Conservation (phyloP, 1,284 basidiomycete genomes). For the Coriolopsis trogii region DNA sequence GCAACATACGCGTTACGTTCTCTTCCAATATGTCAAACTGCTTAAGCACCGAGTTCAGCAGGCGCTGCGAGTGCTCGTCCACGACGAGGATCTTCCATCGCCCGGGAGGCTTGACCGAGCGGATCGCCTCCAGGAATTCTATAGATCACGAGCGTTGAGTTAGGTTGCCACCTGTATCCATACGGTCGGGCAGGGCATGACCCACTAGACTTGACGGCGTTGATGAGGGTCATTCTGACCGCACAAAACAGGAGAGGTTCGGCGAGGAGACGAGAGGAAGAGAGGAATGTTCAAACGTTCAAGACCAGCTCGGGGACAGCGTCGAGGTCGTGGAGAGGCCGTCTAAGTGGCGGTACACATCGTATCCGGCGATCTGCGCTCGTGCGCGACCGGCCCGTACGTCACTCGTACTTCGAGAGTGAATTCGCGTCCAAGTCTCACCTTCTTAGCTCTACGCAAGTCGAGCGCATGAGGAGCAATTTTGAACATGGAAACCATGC, state of each 20-base stretch:
- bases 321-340: background rate
- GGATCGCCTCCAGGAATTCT: slow-evolving; percentile 83
- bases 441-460: no score
- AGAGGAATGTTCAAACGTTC: background rate
- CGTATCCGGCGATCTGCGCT: slow-evolving; percentile 24
- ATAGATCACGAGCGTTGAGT: slow-evolving; percentile 3
- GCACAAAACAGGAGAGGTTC: background rate
- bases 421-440: no score
- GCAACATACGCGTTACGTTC: slow-evolving; percentile 86
- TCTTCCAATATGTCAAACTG: slow-evolving; percentile 92
- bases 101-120: slow-evolving; percentile 78
- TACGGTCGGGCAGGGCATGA: background rate
- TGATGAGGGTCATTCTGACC: slow-evolving; percentile 51
- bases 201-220: slow-evolving; percentile 56
- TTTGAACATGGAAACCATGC: no score
- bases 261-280: background rate
- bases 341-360: slow-evolving; percentile 16
- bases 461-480: no score
- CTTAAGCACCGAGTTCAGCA: slow-evolving; percentile 88
- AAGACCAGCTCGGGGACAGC: slow-evolving; percentile 2
- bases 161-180: background rate
- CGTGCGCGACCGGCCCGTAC: background rate
- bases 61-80: slow-evolving; percentile 87
- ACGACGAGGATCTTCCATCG: slow-evolving; percentile 98
- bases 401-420: no score